A percentile compares a stretch with the other conserved stretches of the same genome.
Evolutionary conservation across 1,139 yeast genomes (phyloP).

Genomic region (Nakaseomyces kungkrabaensis): DNA sequence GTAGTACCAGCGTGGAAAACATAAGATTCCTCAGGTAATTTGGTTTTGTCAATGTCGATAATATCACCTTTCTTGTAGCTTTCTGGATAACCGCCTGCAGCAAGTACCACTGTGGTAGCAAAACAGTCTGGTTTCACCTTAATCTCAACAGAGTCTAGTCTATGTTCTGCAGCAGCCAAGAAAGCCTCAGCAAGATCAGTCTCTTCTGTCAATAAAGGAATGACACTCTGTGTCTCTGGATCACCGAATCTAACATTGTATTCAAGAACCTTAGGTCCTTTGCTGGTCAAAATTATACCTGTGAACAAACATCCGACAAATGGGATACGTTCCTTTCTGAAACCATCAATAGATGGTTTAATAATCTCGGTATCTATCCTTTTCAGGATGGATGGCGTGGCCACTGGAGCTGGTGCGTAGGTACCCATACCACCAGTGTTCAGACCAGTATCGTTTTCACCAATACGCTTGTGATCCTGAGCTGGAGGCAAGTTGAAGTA

Average conservation of each 20-base stretch:
- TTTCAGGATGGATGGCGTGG: conserved; percentile 58
- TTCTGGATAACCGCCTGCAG: conserved; percentile 97
- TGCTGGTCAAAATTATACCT: conserved; percentile 82
- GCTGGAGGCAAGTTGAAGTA: conserved; percentile 91
- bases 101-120: conserved; percentile 88
- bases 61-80: conserved; percentile 76
- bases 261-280: conserved; percentile 90
- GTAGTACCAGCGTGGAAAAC: conserved; percentile 95
- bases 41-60: conserved; percentile 46
- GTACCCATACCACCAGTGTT: conserved; percentile 99
- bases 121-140: conserved; percentile 50
- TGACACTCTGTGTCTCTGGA: conserved; percentile 95
- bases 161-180: conserved; percentile 89
- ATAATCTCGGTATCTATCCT: conserved; percentile 65
- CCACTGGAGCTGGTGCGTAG: conserved; percentile 97
- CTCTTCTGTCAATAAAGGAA: conserved; percentile 72
- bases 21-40: conserved; percentile 45
- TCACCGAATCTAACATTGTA: conserved; percentile 98
- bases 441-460: conserved; percentile 86
- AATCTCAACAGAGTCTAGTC: conserved; percentile 76
- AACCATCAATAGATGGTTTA: conserved; percentile 89
- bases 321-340: conserved; percentile 93
- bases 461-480: conserved; percentile 94
- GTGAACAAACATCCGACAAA: conserved; percentile 94
- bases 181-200: conserved; percentile 88